A percentile compares a stretch with the other conserved stretches of the same genome.
phyloP scores from a whole-genome alignment of 2,329 filamentous ascomycete species.

The Incumbomyces delicatus region DNA sequence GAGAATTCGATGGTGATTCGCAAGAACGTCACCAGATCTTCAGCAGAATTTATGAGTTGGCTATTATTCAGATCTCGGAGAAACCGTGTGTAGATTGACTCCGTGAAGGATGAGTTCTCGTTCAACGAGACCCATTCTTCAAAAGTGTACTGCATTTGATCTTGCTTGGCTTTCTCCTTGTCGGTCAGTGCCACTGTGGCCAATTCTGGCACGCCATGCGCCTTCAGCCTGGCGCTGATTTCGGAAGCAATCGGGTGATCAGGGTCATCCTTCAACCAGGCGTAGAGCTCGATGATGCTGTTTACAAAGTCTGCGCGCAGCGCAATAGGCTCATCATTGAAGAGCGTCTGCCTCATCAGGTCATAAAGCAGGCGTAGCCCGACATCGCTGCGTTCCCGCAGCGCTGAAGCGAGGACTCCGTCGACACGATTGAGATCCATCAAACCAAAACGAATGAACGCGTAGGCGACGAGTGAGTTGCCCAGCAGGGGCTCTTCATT shows the following conservation, averaged over 20 bases:
- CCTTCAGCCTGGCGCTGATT: slow-evolving; percentile 56
- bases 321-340: slow-evolving; percentile 66
- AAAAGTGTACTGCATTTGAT: slow-evolving; percentile 90
- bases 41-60: slow-evolving; percentile 60
- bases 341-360: slow-evolving; percentile 66
- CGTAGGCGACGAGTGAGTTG: slow-evolving; percentile 52
- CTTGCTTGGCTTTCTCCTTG: slow-evolving; percentile 52
- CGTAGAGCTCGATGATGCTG: slow-evolving; percentile 70
- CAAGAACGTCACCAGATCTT: slow-evolving; percentile 71
- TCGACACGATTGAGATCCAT: slow-evolving; percentile 58
- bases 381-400: slow-evolving; percentile 59
- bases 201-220: slow-evolving; percentile 47
- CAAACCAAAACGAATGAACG: slow-evolving; percentile 49
- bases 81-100: slow-evolving; percentile 64
- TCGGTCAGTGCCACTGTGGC: slow-evolving; percentile 46
- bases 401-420: slow-evolving; percentile 60
- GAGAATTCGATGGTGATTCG: slow-evolving; percentile 72
- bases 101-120: slow-evolving; percentile 65
- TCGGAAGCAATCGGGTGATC: slow-evolving; percentile 56
- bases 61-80: slow-evolving; percentile 72
- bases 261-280: slow-evolving; percentile 69
- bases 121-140: slow-evolving; percentile 85
- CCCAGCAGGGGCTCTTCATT: slow-evolving; percentile 52
- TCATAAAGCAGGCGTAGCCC: slow-evolving; percentile 72
- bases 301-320: slow-evolving; percentile 77